Base-by-base conservation (phyloP, 192 early-diverging fungal species). In the Backusella australiensis region DNA sequence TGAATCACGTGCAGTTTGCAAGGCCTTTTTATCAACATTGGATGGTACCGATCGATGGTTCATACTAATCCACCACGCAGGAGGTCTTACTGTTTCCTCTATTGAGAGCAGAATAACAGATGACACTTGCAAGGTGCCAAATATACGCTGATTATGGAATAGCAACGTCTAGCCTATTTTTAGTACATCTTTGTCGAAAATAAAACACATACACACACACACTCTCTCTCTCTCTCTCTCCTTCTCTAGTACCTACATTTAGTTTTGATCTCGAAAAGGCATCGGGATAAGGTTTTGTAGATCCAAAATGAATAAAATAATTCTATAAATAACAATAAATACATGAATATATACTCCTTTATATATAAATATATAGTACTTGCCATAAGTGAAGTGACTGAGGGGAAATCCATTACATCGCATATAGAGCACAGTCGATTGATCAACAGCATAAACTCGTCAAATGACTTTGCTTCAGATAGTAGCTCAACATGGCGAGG, bases 401-500 rank as follows among this genome's bases (percentile, higher is more conserved):
- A 85, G 15, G 77, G 76, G 36, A 83, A 90, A 6, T 82, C 49
- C 23, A 86, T 75, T 0, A 87, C 80, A 19, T 52, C n/a, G 17
- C 83, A 86, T 34, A 87, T 84, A 14, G 69, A 79, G 17, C 52
- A 35, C 0, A 88, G 63, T 23, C 84, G 8, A 39, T 78, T 34
- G 59, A 41, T 59, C 78, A 89, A 69, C 36, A 77, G 49, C 21
- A 76, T 74, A 66, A 88, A 71, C 49, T 87, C 75, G 32, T 83
- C 73, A 53, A 84, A 76, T 1, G 87, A 76, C 79, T 86, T 49
- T 76, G 3, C 34, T n/a, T 80, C 42, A 8, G 88, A 78, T 49
- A 87, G 76, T 0, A 87, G 79, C 4, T 76, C 78, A 21, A 90
- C 88, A 49, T 89, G 88, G 34, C 88, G 81, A 70, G 91, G 90